Evolutionary conservation across 192 early-diverging fungal genomes (phyloP).

Genomic region (Coemansia sp.): DNA sequence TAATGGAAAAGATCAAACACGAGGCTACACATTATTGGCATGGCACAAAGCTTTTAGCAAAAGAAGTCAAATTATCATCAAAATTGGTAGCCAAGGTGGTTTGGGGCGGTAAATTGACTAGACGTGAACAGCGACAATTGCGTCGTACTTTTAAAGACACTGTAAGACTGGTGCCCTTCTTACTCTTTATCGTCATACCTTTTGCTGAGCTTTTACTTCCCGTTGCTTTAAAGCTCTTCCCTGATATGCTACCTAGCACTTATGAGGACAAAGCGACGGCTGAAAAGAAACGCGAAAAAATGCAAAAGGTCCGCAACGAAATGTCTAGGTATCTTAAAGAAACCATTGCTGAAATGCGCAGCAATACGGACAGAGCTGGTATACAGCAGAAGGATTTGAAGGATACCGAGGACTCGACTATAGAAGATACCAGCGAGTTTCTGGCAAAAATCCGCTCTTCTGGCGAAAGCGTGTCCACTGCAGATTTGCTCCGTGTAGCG

Average conservation of each 20-base stretch:
- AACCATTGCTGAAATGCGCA: constrained; percentile 2
- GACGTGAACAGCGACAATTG: constrained; percentile 87
- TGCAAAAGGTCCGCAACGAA: constrained; percentile 87
- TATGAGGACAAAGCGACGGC: constrained; percentile 81
- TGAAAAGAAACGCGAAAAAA: constrained; percentile 93
- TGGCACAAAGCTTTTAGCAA: constrained; percentile 83
- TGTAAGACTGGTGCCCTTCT: constrained; percentile 84
- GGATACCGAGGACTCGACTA: constrained; percentile 24
- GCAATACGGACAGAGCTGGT: not conserved
- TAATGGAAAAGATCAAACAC: constrained; percentile 77
- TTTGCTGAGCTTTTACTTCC: constrained; percentile 95
- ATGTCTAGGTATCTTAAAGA: constrained; percentile 96
- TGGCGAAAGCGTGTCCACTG: constrained; percentile 76
- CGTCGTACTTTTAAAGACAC: constrained; percentile 83
- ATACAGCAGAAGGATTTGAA: constrained; percentile 7
- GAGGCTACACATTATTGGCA: constrained; percentile 92
- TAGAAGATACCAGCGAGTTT: constrained; percentile 30
- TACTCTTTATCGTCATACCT: constrained; percentile 87
- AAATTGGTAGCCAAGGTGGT: constrained; percentile 69
- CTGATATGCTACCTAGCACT: constrained; percentile 94
- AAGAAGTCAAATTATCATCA: constrained; percentile 83
- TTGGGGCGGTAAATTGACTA: constrained; percentile 71
- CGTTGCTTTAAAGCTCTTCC: constrained; percentile 87
- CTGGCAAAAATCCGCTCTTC: constrained; percentile 67
- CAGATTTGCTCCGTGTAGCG: constrained; percentile 79